Conservation (phyloP, 2,329 filamentous ascomycete genomes). For the Chrysoporthe deuterocubensis region DNA sequence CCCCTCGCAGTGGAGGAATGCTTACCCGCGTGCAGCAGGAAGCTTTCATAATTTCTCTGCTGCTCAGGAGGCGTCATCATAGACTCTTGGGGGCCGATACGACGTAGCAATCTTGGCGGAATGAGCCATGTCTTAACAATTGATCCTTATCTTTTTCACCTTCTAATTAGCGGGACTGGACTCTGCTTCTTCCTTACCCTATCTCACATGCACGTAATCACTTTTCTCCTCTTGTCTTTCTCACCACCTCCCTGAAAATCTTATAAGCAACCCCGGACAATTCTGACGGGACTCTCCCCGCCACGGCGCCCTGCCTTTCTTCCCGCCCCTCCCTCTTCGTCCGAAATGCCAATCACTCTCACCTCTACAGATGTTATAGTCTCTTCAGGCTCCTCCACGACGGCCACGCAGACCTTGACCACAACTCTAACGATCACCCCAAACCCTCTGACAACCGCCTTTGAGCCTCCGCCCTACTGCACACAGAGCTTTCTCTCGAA, state of each 20-base stretch:
- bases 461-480: slow-evolving; percentile 22
- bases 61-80: slow-evolving; percentile 18
- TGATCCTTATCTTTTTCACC: background rate
- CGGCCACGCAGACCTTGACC: slow-evolving; percentile 11
- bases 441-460: slow-evolving; percentile 22
- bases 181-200: background rate
- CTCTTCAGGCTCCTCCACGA: slow-evolving; percentile 6
- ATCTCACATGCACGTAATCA: background rate
- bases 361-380: slow-evolving; percentile 13
- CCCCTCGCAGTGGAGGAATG: background rate
- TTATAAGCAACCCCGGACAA: too few relatives aligned
- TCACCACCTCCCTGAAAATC: background rate
- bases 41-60: slow-evolving; percentile 20
- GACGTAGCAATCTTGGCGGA: background rate
- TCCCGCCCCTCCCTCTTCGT: background rate
- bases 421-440: slow-evolving; percentile 15
- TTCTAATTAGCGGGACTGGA: background rate
- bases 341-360: slow-evolving; percentile 17
- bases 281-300: too few relatives aligned
- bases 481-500: slow-evolving; percentile 25
- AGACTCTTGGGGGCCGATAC: slow-evolving; percentile 33
- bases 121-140: background rate
- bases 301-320: background rate
- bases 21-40: slow-evolving; percentile 19
- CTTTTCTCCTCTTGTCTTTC: background rate